A percentile compares a stretch with the other conserved stretches of the same genome.
Evolutionary conservation across 2,329 filamentous ascomycete species (phyloP).

Genomic region (Penicillium sp.): DNA sequence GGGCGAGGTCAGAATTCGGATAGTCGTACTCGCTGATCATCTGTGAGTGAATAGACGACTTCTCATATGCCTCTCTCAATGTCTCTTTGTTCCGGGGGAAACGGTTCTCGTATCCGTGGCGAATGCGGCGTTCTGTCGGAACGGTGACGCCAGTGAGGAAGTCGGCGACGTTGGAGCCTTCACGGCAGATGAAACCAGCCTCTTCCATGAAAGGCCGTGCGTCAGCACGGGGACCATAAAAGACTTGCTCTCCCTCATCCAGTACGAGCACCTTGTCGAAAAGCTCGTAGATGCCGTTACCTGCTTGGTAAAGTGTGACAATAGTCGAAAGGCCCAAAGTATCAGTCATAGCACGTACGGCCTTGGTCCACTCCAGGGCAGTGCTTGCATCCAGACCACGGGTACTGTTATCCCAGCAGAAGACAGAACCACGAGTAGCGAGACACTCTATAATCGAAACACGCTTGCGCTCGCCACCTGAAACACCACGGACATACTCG

Average conservation of each 20-base stretch:
- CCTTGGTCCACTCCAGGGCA: slow-evolving; percentile 60
- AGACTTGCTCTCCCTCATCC: slow-evolving; percentile 64
- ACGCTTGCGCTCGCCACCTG: slow-evolving; percentile 71
- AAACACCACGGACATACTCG: slow-evolving; percentile 62
- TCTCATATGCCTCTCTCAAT: slow-evolving; percentile 51
- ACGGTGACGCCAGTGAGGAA: slow-evolving; percentile 65
- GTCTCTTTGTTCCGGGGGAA: slow-evolving; percentile 43
- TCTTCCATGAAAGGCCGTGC: slow-evolving; percentile 63
- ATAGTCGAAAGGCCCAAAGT: slow-evolving; percentile 59
- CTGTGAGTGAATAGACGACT: slow-evolving; percentile 47
- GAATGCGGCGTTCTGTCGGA: slow-evolving; percentile 47
- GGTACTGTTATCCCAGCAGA: slow-evolving; percentile 67
- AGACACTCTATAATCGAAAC: slow-evolving; percentile 63
- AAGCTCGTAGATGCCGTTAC: slow-evolving; percentile 65
- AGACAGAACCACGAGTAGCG: slow-evolving; percentile 56
- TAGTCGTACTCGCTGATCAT: slow-evolving; percentile 60
- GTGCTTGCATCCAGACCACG: slow-evolving; percentile 65
- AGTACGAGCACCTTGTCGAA: slow-evolving; percentile 70
- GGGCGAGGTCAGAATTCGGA: slow-evolving; percentile 49
- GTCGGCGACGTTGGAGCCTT: slow-evolving; percentile 62
- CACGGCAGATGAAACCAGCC: slow-evolving; percentile 60
- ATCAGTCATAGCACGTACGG: slow-evolving; percentile 63
- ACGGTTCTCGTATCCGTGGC: slow-evolving; percentile 39
- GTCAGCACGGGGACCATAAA: slow-evolving; percentile 58
- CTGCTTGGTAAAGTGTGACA: slow-evolving; percentile 67